Conservation (phyloP, 495 filamentous ascomycete species). For the Lasiosphaeriaceae sp. region DNA sequence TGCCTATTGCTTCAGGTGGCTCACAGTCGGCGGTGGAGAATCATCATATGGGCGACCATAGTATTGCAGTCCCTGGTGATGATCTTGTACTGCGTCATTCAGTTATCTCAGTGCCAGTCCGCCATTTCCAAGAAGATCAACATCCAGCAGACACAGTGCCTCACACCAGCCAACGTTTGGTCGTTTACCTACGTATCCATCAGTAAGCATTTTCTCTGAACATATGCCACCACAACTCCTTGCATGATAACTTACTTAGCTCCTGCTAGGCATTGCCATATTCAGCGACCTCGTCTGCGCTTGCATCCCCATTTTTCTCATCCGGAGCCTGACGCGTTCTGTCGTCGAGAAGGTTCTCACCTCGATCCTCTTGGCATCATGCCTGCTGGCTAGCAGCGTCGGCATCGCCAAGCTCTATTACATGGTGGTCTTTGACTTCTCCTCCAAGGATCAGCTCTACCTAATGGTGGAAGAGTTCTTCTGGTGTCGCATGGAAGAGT, state of each 20-base stretch:
- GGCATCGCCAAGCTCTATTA: constrained; percentile 3
- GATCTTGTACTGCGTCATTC: neutral
- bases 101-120: constrained; percentile 1
- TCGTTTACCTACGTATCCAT: neutral
- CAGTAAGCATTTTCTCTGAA: neutral
- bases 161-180: neutral
- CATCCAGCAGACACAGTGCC: constrained; percentile 1
- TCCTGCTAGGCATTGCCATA: neutral
- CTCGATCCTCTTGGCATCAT: neutral
- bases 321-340: neutral
- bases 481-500: neutral
- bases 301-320: neutral
- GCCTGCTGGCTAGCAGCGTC: constrained; percentile 1
- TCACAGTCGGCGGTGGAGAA: neutral
- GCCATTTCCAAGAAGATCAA: neutral
- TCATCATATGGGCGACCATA: constrained; percentile 3
- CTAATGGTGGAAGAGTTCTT: constrained; percentile 6
- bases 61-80: neutral
- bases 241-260: too few relatives aligned
- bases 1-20: neutral
- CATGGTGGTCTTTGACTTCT: constrained; percentile 3
- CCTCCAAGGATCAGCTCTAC: neutral
- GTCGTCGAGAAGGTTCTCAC: constrained; percentile 5
- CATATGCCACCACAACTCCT: too few relatives aligned
- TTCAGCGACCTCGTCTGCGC: constrained; percentile 4